phyloP scores from a whole-genome alignment of 1,284 basidiomycete genomes.

The Apiotrichum siamense region DNA sequence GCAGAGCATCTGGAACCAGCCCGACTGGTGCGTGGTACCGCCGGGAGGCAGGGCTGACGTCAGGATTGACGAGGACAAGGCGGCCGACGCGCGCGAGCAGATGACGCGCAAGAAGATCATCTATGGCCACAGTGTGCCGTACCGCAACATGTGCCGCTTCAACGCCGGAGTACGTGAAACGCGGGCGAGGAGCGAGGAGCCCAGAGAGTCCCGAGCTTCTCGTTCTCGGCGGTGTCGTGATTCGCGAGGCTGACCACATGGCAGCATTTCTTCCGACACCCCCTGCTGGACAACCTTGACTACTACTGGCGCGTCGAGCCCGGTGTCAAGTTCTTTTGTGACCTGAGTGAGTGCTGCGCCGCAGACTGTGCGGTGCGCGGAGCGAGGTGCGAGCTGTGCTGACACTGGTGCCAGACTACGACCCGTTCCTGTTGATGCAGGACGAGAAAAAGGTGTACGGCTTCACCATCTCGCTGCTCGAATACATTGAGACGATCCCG shows the following conservation, averaged over 20 bases:
- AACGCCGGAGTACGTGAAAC: constrained; percentile 70
- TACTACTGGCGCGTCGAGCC: constrained; percentile 92
- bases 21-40: constrained; percentile 52
- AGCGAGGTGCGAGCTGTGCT: constrained; percentile 1
- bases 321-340: constrained; percentile 68
- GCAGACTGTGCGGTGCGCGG: too few species aligned
- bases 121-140: constrained; percentile 67
- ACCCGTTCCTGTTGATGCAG: constrained; percentile 85
- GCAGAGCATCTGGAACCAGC: constrained; percentile 74
- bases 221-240: too few species aligned
- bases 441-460: constrained; percentile 68
- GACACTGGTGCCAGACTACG: constrained; percentile 51
- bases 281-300: constrained; percentile 68
- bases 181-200: too few species aligned
- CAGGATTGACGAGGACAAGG: constrained; percentile 64
- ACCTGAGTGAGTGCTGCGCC: constrained; percentile 49
- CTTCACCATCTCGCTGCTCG: constrained; percentile 70
- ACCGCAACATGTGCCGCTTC: constrained; percentile 75
- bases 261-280: constrained; percentile 73
- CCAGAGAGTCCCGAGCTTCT: too few species aligned
- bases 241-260: background rate
- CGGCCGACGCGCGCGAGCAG: constrained; percentile 57
- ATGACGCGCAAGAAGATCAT: constrained; percentile 76
- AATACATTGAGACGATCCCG: constrained; percentile 70
- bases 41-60: background rate